Conservation (phyloP, 2,329 filamentous ascomycete species). For the Colletotrichum limetticola region DNA sequence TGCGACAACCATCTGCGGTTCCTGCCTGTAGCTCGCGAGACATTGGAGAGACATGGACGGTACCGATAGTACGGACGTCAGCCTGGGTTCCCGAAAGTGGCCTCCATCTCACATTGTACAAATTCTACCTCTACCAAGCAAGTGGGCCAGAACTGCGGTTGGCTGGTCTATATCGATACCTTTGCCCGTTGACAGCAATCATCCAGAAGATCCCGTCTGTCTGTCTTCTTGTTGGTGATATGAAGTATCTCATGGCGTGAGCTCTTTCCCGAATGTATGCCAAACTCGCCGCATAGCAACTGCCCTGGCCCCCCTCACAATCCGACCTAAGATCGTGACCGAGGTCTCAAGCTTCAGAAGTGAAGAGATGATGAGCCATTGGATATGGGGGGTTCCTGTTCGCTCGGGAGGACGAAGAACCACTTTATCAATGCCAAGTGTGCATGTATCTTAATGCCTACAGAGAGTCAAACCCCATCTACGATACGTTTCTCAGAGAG, state of each 20-base stretch:
- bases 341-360: neutral
- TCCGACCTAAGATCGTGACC: too few species aligned
- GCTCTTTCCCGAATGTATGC: too few species aligned
- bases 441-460: neutral
- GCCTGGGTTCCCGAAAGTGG: conserved; percentile 5
- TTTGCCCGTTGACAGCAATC: neutral
- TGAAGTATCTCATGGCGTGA: neutral
- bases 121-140: neutral
- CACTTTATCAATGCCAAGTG: too few species aligned
- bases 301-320: neutral
- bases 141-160: neutral
- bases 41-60: neutral
- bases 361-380: neutral
- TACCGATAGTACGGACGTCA: conserved; percentile 3
- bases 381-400: neutral
- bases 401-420: neutral
- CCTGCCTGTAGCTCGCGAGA: neutral
- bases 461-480: neutral
- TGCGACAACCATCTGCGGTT: neutral
- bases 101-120: neutral
- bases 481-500: too few species aligned
- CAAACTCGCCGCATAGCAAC: neutral
- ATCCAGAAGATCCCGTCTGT: neutral
- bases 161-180: neutral
- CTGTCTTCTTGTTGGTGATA: neutral